Evolutionary conservation across 176 grass and related monocot species (phyloP).

Genomic region (Ananas comosus): DNA sequence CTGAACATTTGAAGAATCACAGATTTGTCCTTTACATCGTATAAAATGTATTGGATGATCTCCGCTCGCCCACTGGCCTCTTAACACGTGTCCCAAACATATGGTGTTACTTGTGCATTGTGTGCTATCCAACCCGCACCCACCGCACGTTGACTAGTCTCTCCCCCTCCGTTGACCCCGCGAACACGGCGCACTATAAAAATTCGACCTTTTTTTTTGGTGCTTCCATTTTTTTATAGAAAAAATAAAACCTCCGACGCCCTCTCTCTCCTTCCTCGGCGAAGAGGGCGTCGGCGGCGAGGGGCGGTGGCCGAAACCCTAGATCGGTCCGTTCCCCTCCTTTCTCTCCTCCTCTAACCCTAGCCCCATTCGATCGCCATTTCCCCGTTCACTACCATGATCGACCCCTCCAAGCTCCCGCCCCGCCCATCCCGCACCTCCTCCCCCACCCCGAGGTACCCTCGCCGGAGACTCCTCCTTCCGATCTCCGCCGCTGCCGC

Average conservation of each 20-base stretch:
- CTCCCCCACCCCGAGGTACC: not conserved
- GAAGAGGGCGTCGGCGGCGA: not conserved
- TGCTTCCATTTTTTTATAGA: no score
- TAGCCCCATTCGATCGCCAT: not conserved
- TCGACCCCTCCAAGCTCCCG: not conserved
- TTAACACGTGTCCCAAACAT: no score
- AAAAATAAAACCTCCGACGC: not conserved
- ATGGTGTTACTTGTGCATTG: no score
- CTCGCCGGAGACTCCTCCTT: conserved; percentile 7
- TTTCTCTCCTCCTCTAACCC: not conserved
- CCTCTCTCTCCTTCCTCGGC: not conserved
- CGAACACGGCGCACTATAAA: no score
- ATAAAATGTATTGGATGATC: no score
- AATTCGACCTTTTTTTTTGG: no score
- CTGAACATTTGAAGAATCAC: no score
- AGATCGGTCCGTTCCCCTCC: not conserved
- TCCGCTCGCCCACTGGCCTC: no score
- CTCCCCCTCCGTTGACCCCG: no score
- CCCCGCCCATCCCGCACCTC: not conserved
- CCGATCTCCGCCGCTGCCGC: conserved; percentile 4
- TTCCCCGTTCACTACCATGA: not conserved
- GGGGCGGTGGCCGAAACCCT: not conserved
- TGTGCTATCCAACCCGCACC: no score
- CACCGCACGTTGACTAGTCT: no score
- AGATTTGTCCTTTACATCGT: no score